Percentiles rank a stretch among this genome's conserved stretches.
Conservation (phyloP, 768 basidiomycete species). For the Mycena rosella region DNA sequence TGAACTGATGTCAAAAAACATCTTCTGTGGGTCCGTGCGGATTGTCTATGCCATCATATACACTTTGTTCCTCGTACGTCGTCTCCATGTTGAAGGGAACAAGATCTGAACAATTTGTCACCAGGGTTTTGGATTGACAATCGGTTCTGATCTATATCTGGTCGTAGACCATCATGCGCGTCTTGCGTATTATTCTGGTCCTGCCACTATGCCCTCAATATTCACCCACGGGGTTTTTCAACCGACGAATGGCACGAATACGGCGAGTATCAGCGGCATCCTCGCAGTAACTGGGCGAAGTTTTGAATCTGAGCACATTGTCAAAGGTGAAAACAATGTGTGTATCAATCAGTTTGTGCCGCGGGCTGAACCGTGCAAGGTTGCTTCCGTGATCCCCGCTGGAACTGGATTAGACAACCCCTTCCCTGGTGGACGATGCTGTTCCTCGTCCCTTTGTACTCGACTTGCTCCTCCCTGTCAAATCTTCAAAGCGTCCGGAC, state of each 20-base stretch:
- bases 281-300: slow-evolving; percentile 58
- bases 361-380: slow-evolving; percentile 59
- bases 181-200: slow-evolving; percentile 62
- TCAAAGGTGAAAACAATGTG: slow-evolving; percentile 55
- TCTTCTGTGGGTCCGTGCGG: slow-evolving; percentile 85
- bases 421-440: slow-evolving; percentile 88
- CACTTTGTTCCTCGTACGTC: slow-evolving; percentile 78
- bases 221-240: slow-evolving; percentile 68
- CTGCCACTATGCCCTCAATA: slow-evolving; percentile 53
- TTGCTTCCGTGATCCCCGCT: slow-evolving; percentile 78
- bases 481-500: slow-evolving; percentile 76
- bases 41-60: slow-evolving; percentile 91
- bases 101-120: neutral
- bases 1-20: slow-evolving; percentile 84
- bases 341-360: slow-evolving; percentile 21
- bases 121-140: slow-evolving; percentile 90
- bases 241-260: slow-evolving; percentile 59
- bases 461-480: slow-evolving; percentile 77
- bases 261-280: slow-evolving; percentile 56
- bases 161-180: slow-evolving; percentile 74
- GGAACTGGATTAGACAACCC: slow-evolving; percentile 84
- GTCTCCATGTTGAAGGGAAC: neutral
- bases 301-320: slow-evolving; percentile 57
- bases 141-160: slow-evolving; percentile 86
- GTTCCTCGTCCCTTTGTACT: slow-evolving; percentile 81